phyloP scores from a whole-genome alignment of 177 flowering plant genomes.

The Tripterygium wilfordii region DNA sequence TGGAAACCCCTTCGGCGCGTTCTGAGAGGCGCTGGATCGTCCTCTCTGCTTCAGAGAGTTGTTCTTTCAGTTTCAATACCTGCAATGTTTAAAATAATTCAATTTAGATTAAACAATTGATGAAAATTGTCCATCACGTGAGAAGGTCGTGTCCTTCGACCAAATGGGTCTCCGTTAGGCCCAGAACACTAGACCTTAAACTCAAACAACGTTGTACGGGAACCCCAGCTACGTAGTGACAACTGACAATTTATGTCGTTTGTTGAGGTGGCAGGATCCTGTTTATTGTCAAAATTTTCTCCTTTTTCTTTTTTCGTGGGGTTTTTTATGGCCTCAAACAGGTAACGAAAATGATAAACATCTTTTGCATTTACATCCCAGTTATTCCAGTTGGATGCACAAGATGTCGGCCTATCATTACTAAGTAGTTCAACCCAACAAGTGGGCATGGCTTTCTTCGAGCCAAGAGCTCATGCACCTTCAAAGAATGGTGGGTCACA shows the following conservation, averaged over 20 bases:
- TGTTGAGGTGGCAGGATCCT: conserved; percentile 19
- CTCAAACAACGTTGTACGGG: neutral
- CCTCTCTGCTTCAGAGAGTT: conserved; percentile 50
- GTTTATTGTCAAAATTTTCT: conserved; percentile 10
- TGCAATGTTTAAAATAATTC: too few relatives aligned
- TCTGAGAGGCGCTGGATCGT: conserved; percentile 40
- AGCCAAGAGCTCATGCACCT: conserved; percentile 32
- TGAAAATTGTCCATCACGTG: too few relatives aligned
- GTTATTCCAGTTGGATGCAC: too few relatives aligned
- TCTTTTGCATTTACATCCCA: too few relatives aligned
- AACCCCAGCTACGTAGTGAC: conserved; percentile 1
- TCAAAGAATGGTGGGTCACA: neutral
- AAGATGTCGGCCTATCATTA: conserved; percentile 3
- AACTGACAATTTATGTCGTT: conserved; percentile 12
- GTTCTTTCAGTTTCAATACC: conserved; percentile 59
- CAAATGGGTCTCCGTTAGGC: conserved; percentile 6
- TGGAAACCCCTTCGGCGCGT: conserved; percentile 28
- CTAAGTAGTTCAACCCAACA: conserved; percentile 20
- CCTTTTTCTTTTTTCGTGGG: too few relatives aligned
- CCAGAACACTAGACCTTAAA: conserved; percentile 6
- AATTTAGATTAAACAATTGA: too few relatives aligned
- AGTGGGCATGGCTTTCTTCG: conserved; percentile 18
- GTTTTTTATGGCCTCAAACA: too few relatives aligned
- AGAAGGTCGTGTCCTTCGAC: too few relatives aligned
- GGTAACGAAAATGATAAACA: neutral